Conservation (phyloP, 1,139 yeast species). For the Diutina catenulata region DNA sequence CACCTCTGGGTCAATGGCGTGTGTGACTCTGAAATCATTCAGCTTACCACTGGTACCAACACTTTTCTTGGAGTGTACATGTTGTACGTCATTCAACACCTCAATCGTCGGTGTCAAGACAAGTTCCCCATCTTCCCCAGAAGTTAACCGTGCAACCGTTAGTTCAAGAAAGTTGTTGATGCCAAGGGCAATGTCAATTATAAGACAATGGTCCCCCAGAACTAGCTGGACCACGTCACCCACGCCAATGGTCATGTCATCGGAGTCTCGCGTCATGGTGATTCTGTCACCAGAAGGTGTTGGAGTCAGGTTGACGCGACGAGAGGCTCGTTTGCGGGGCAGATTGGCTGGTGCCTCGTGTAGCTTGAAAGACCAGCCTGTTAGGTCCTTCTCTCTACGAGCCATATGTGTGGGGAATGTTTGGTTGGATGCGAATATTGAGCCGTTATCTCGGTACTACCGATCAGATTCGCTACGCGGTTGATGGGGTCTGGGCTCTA, state of each 20-base stretch:
- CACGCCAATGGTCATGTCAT: constrained; percentile 23
- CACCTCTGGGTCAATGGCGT: too few relatives aligned
- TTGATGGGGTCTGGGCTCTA: too few relatives aligned
- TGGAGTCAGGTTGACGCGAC: constrained; percentile 11
- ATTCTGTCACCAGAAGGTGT: constrained; percentile 7
- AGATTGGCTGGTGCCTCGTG: constrained; percentile 8
- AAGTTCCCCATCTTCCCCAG: constrained; percentile 15
- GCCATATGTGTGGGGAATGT: constrained; percentile 16
- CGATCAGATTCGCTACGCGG: too few relatives aligned
- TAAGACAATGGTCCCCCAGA: too few relatives aligned
- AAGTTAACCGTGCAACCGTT: constrained; percentile 24
- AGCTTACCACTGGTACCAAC: too few relatives aligned
- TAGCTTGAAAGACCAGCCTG: constrained; percentile 23
- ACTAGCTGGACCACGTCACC: constrained; percentile 29
- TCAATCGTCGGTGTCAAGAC: too few relatives aligned
- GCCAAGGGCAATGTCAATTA: constrained; percentile 31
- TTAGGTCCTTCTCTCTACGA: constrained; percentile 13
- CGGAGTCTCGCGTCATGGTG: constrained; percentile 18
- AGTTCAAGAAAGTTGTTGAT: constrained; percentile 26
- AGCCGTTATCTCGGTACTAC: too few relatives aligned
- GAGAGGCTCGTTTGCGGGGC: constrained; percentile 6
- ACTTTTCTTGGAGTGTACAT: too few relatives aligned
- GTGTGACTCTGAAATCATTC: too few relatives aligned
- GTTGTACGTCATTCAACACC: too few relatives aligned
- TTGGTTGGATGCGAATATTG: too few relatives aligned